phyloP scores from a whole-genome alignment of 2,329 filamentous ascomycete genomes.

The Penicillium freii region DNA sequence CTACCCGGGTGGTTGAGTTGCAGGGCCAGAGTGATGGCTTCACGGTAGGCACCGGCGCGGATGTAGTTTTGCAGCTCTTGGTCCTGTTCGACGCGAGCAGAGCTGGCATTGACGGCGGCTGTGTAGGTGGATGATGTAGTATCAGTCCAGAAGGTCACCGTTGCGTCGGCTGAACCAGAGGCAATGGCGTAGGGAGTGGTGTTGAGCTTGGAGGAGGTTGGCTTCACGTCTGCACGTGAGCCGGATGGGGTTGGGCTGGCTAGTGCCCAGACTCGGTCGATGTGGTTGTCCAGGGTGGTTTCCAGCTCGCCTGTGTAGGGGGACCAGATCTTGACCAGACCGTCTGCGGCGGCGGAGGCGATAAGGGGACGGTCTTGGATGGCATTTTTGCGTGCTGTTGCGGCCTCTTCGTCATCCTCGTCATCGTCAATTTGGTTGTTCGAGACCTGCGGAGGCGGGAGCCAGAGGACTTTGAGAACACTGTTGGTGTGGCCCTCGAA shows the following conservation, averaged over 20 bases:
- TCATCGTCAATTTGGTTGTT: constrained; percentile 34
- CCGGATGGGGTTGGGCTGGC: constrained; percentile 58
- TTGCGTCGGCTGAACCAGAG: constrained; percentile 88
- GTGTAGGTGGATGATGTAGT: constrained; percentile 78
- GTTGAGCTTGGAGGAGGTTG: constrained; percentile 30
- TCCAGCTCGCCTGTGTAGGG: constrained; percentile 79
- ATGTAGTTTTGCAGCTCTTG: constrained; percentile 94
- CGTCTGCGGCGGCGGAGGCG: constrained; percentile 87
- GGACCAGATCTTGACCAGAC: constrained; percentile 95
- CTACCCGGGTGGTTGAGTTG: constrained; percentile 92
- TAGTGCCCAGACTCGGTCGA: constrained; percentile 91
- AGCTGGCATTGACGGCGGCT: constrained; percentile 69
- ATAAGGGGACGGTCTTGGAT: constrained; percentile 48
- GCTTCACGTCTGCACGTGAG: constrained; percentile 31
- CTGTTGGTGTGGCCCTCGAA: constrained; percentile 97
- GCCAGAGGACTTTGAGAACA: constrained; percentile 89
- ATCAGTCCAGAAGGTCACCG: constrained; percentile 93
- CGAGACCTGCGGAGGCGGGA: constrained; percentile 53
- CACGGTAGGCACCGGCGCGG: constrained; percentile 79
- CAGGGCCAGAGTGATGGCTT: constrained; percentile 87
- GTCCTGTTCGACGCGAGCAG: constrained; percentile 85
- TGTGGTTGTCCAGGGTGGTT: constrained; percentile 92
- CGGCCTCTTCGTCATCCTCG: constrained; percentile 31
- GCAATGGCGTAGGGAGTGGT: constrained; percentile 66
- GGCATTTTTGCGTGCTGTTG: constrained; percentile 30